Base-by-base conservation (phyloP, 805 yeast species). In the Schwanniomyces vanrijiae region DNA sequence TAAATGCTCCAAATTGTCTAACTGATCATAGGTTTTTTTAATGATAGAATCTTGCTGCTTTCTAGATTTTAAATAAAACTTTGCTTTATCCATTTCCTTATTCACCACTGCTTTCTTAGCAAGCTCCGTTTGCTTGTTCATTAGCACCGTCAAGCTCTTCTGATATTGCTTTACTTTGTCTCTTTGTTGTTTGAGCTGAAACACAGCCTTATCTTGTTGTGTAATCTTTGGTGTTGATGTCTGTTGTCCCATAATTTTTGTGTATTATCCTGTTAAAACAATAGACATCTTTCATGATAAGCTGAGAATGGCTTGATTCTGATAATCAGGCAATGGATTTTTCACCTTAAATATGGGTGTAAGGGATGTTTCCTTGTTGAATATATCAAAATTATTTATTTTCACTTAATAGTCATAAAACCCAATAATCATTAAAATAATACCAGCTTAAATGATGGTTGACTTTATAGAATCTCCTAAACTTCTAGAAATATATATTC, bases 181-280 rank as follows among this genome's bases (percentile, higher is more conserved):
- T 50, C 97, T 75, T 56, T 95, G 97, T 33, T 87, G 71, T 62
- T 94, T 94, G 55, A 94, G 75, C 60, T 91, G 94, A 53, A 90
- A 75, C 9, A 94, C 80, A 0, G 97, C 97, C 59, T 75, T 80
- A 60, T 94, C 99, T 55, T 90, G 91, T 31, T 84, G 76, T 5
- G 96, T 89, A 16, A 92, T 82, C 59, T 81, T 83, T 0, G 82
- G 80, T 18, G 80, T 72, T 14, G 73, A 59, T 35, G 73, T 56
- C 52, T 66, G 71, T 44, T 69, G 71, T 34, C 78, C 78, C 78
- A 73, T 73, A 33, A n/a, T 34, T 21, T 5, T 16, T 24, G 26
- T 22, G 26, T 39, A 39, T 26, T 37, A 21, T 10, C 10, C 25
- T 35, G 5, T 21, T 37, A 20, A 19, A 20, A n/a, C 7, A 6